Evolutionary conservation across 1,139 yeast genomes (phyloP).

Genomic region (Sugiyamaella japonica): DNA sequence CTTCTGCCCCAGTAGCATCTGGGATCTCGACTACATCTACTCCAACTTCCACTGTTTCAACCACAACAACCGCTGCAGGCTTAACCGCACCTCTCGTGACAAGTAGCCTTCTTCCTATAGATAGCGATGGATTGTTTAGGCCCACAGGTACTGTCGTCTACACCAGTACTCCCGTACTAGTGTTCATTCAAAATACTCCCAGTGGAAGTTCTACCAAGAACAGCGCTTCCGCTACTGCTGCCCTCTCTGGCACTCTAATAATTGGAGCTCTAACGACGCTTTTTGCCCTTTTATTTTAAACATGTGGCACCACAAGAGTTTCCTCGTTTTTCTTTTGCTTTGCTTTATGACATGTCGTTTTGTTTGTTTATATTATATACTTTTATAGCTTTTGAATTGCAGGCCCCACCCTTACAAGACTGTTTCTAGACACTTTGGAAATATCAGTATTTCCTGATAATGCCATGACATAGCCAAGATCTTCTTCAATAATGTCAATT

Average conservation of each 20-base stretch:
- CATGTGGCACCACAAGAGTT: too few species aligned
- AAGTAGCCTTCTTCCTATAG: neutral
- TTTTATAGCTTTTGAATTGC: constrained; percentile 28
- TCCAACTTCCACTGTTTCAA: neutral
- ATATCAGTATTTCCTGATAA: constrained; percentile 33
- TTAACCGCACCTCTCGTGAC: neutral
- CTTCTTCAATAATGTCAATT: constrained; percentile 36
- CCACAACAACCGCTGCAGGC: too few species aligned
- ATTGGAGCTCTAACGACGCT: neutral
- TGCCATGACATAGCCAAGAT: constrained; percentile 39
- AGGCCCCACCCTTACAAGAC: constrained; percentile 35
- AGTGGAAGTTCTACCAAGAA: neutral
- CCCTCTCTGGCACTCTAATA: neutral
- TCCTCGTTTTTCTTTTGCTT: too few species aligned
- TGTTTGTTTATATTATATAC: neutral
- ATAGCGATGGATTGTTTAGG: constrained; percentile 1
- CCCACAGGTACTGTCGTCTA: constrained; percentile 7
- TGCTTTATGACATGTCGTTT: too few species aligned
- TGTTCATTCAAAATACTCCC: neutral
- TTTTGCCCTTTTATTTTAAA: neutral
- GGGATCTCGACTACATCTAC: too few species aligned
- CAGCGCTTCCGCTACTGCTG: neutral
- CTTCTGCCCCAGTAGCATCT: neutral
- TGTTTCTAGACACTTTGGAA: constrained; percentile 28
- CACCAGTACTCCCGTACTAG: neutral